phyloP scores from a whole-genome alignment of 371 early-diverging fungal species.

The Rhizopus arrhizus region DNA sequence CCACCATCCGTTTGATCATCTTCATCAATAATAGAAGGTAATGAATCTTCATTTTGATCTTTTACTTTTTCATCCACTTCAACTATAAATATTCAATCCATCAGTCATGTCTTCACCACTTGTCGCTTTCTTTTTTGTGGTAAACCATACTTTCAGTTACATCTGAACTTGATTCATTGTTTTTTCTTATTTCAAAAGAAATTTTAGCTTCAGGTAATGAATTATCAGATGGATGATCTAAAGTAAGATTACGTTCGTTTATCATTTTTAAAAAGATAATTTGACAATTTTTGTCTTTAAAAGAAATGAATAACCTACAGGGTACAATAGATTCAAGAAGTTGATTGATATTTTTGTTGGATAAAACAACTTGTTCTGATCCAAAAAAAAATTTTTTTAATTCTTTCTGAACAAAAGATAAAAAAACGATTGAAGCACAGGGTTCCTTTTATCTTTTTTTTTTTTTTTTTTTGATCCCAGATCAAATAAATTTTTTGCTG shows the following conservation, averaged over 20 bases:
- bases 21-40: constrained; percentile 7
- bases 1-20: constrained; percentile 53
- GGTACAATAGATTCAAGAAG: not conserved
- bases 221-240: constrained; percentile 19
- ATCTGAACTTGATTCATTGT: constrained; percentile 8
- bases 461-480: too few species aligned
- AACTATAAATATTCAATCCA: not conserved
- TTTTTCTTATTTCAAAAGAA: constrained; percentile 2
- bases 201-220: constrained; percentile 7
- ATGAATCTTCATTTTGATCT: not conserved
- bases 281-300: constrained; percentile 1
- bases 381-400: too few species aligned
- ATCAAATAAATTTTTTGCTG: too few species aligned
- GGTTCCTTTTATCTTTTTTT: too few species aligned
- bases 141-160: constrained; percentile 10
- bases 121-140: not conserved
- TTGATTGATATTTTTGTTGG: too few species aligned
- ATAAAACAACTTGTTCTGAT: too few species aligned
- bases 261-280: constrained; percentile 15
- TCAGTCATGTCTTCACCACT: not conserved
- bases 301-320: constrained; percentile 16
- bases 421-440: too few species aligned
- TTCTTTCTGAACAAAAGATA: too few species aligned
- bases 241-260: constrained; percentile 30
- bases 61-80: constrained; percentile 2